A percentile compares a stretch with the other conserved stretches of the same genome.
Conservation (phyloP, 2,329 filamentous ascomycete genomes). For the Pseudogymnoascus sp. region DNA sequence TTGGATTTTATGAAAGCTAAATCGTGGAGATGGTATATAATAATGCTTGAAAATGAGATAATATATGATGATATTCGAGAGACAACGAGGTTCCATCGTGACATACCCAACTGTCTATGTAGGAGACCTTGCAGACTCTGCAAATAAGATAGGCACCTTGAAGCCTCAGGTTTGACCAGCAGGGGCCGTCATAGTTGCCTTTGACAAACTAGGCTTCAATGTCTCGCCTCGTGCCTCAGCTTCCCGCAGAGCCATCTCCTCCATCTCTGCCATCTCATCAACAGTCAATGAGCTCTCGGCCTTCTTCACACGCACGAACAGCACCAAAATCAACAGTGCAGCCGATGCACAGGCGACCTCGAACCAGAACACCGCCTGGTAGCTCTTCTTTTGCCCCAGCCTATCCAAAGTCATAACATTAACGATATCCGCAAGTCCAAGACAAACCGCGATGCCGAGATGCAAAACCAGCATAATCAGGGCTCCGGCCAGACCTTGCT, state of each 20-base stretch:
- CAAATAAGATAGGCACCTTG: neutral
- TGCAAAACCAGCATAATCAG: slow-evolving; percentile 65
- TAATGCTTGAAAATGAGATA: neutral
- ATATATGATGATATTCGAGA: neutral
- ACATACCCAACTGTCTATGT: neutral
- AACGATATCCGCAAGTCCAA: slow-evolving; percentile 63
- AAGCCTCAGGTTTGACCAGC: neutral
- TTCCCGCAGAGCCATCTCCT: slow-evolving; percentile 10
- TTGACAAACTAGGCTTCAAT: neutral
- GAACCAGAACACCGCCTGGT: slow-evolving; percentile 61
- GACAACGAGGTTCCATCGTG: neutral
- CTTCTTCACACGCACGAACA: slow-evolving; percentile 45
- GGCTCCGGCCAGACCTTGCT: slow-evolving; percentile 66
- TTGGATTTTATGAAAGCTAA: neutral
- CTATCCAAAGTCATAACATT: slow-evolving; percentile 34
- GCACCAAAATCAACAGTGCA: slow-evolving; percentile 43
- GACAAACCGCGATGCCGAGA: slow-evolving; percentile 63
- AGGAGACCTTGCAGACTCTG: neutral
- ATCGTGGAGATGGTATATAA: neutral
- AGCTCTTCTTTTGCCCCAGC: slow-evolving; percentile 44
- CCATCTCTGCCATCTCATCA: slow-evolving; percentile 42
- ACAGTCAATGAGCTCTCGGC: slow-evolving; percentile 51
- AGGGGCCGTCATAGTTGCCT: neutral
- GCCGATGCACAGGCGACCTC: slow-evolving; percentile 48
- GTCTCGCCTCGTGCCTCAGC: neutral